phyloP scores from a whole-genome alignment of 352 stramenopile species.

The Globisporangium perplexum region DNA sequence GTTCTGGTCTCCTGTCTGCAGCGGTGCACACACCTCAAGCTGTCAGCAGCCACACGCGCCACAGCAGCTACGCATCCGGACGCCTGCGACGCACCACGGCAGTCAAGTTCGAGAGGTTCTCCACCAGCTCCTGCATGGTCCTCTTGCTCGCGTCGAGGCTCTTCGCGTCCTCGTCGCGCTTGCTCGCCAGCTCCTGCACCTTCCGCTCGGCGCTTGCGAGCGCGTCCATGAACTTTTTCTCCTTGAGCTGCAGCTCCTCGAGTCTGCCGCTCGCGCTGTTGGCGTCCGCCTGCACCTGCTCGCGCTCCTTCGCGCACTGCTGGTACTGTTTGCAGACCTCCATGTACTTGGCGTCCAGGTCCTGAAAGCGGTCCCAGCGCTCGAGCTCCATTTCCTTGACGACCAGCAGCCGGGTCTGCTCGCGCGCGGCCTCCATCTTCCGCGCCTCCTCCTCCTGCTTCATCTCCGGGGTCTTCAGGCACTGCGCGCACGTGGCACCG shows the following conservation, averaged over 20 bases:
- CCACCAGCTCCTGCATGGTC: conserved; percentile 59
- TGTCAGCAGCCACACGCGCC: not conserved
- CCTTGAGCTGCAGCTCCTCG: conserved; percentile 18
- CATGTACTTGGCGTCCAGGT: conserved; percentile 68
- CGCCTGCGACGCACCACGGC: conserved; percentile 27
- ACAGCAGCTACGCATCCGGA: not conserved
- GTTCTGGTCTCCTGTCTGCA: conserved; percentile 56
- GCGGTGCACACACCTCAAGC: not conserved
- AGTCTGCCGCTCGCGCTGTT: conserved; percentile 8
- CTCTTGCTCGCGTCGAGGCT: conserved; percentile 42
- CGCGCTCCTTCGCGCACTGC: conserved; percentile 13
- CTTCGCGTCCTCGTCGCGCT: conserved; percentile 14
- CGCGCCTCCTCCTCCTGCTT: conserved; percentile 29
- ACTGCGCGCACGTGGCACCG: conserved; percentile 35
- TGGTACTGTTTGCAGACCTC: conserved; percentile 41
- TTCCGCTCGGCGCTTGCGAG: conserved; percentile 15
- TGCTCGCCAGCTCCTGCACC: conserved; percentile 24
- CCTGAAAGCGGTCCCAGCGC: conserved; percentile 61
- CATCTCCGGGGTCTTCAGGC: conserved; percentile 52
- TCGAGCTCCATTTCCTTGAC: conserved; percentile 55
- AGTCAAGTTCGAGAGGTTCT: conserved; percentile 62
- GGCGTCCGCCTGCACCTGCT: conserved; percentile 22
- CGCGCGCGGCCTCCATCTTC: conserved; percentile 38
- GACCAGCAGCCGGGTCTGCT: conserved; percentile 41
- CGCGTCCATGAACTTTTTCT: conserved; percentile 26